Evolutionary conservation across 1,284 basidiomycete genomes (phyloP).

Genomic region (Sanghuangporus baumii): DNA sequence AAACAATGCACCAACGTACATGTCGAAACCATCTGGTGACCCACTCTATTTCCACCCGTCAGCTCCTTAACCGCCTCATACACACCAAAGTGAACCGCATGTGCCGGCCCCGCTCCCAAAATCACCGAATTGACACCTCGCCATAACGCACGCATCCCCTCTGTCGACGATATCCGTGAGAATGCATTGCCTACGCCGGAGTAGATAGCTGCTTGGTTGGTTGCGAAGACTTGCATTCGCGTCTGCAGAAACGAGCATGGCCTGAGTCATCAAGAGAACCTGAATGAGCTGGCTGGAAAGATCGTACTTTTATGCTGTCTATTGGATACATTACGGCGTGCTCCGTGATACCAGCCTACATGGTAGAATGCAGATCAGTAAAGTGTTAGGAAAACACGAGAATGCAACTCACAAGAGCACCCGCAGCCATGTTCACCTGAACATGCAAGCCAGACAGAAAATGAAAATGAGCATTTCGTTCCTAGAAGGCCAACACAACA

Average conservation of each 20-base stretch:
- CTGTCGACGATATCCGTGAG: conserved; percentile 85
- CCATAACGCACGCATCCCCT: conserved; percentile 91
- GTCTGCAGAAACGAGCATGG: conserved; percentile 53
- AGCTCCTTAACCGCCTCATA: conserved; percentile 95
- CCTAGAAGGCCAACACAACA: conserved; percentile 2
- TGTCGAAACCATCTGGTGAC: conserved; percentile 79
- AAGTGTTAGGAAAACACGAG: conserved; percentile 11
- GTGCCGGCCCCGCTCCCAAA: conserved; percentile 95
- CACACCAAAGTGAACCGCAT: conserved; percentile 96
- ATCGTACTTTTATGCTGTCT: conserved; percentile 93
- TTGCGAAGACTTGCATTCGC: conserved; percentile 95
- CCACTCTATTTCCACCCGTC: conserved; percentile 79
- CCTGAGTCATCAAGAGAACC: conserved; percentile 9
- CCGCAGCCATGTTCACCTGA: conserved; percentile 97
- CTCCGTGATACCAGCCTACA: conserved; percentile 94
- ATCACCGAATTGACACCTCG: conserved; percentile 97
- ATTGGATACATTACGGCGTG: conserved; percentile 99
- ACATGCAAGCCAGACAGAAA: background rate
- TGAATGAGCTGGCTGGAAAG: background rate
- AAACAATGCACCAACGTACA: conserved; percentile 40
- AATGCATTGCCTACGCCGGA: conserved; percentile 88
- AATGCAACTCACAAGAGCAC: conserved; percentile 74
- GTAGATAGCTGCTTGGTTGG: conserved; percentile 80
- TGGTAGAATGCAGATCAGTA: background rate
- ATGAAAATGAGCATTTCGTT: conserved; percentile 6